Conservation (phyloP, 2,329 filamentous ascomycete genomes). For the Scleromitrula shiraiana region DNA sequence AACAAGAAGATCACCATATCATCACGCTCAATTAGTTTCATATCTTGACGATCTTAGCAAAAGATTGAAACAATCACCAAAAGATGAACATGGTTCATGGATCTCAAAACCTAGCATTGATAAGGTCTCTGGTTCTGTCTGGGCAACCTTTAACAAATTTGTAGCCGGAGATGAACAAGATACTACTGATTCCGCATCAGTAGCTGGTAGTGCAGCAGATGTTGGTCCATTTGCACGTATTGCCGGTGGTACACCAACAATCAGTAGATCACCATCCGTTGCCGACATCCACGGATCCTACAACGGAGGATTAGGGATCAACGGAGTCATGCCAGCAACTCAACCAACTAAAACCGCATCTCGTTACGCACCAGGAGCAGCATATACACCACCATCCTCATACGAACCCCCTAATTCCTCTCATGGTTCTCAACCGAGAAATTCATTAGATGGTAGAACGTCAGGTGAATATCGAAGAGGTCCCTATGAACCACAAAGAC, state of each 20-base stretch:
- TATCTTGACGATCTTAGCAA: slow-evolving; percentile 77
- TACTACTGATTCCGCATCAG: slow-evolving; percentile 47
- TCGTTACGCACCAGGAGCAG: slow-evolving; percentile 27
- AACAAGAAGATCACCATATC: slow-evolving; percentile 79
- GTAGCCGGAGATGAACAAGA: slow-evolving; percentile 85
- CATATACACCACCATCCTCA: slow-evolving; percentile 16
- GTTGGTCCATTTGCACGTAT: slow-evolving; percentile 77
- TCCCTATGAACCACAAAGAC: slow-evolving; percentile 36
- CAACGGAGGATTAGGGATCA: slow-evolving; percentile 28
- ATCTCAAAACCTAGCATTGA: slow-evolving; percentile 94
- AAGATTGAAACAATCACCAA: slow-evolving; percentile 77
- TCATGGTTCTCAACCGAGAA: slow-evolving; percentile 29
- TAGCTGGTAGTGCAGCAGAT: slow-evolving; percentile 49
- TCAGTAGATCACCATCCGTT: slow-evolving; percentile 67
- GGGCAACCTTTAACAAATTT: slow-evolving; percentile 93
- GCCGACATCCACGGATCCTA: slow-evolving; percentile 55
- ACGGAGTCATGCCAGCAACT: slow-evolving; percentile 18
- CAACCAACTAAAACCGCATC: slow-evolving; percentile 20
- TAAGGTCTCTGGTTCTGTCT: slow-evolving; percentile 85
- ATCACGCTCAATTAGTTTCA: slow-evolving; percentile 65
- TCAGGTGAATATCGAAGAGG: slow-evolving; percentile 36
- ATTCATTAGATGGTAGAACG: slow-evolving; percentile 37
- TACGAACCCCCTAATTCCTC: slow-evolving; percentile 21
- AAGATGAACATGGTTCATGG: slow-evolving; percentile 76
- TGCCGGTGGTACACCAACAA: slow-evolving; percentile 63